A percentile compares a stretch with the other conserved stretches of the same genome.
Conservation (phyloP, 1,139 yeast species). For the Kodamaea anthophila region DNA sequence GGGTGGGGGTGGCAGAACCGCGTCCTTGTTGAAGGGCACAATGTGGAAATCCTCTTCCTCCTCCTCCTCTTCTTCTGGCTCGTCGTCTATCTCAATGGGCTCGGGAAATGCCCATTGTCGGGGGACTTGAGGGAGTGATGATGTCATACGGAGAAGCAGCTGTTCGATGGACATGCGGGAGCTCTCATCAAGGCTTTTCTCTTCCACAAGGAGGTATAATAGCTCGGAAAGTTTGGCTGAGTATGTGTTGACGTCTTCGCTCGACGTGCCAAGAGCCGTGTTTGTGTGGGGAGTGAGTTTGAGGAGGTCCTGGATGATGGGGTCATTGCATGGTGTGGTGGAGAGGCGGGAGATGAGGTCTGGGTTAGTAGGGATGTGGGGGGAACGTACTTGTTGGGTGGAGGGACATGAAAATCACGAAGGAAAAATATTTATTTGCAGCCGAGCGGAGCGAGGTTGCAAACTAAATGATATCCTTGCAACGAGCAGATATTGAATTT, state of each 20-base stretch:
- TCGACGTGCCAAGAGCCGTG: conserved; percentile 7
- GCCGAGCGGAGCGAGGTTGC: no score
- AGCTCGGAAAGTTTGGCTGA: conserved; percentile 26
- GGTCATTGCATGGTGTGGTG: conserved; percentile 16
- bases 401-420: no score
- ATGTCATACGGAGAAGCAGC: conserved; percentile 22
- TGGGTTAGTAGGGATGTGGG: conserved; percentile 3
- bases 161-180: conserved; percentile 26
- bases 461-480: no score
- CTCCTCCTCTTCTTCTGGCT: conserved; percentile 5
- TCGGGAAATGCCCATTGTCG: conserved; percentile 10
- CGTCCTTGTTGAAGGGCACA: not conserved
- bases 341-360: conserved; percentile 1
- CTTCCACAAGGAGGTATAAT: conserved; percentile 24
- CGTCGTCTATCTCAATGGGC: conserved; percentile 3
- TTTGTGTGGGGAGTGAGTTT: conserved; percentile 26
- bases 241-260: conserved; percentile 12
- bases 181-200: conserved; percentile 24
- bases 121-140: conserved; percentile 20
- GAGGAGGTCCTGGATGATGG: conserved; percentile 26
- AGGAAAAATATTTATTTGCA: no score
- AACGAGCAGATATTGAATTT: no score
- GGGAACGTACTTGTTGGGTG: no score
- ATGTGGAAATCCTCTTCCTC: conserved; percentile 1
- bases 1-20: conserved; percentile 6